Percentiles rank a stretch among this genome's conserved stretches.
These are phyloP conservation scores for Hygrocybe punicea DNA, from an alignment of 768 basidiomycete genomes.

Conservation along the genomic window DNA sequence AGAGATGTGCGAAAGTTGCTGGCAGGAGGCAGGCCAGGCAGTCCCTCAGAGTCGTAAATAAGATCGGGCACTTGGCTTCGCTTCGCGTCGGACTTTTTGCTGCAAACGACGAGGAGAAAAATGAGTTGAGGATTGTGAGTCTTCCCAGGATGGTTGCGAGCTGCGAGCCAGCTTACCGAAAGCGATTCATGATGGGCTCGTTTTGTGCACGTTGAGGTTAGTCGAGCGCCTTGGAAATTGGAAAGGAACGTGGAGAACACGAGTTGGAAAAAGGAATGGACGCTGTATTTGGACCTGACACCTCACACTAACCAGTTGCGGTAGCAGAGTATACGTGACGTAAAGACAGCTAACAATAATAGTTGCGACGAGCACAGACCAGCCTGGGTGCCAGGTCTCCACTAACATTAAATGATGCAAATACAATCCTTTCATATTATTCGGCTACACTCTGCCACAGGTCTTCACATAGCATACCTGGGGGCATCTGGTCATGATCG, in stretches of 20 bases:
- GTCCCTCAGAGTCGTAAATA: constrained; percentile 20
- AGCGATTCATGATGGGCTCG: constrained; percentile 72
- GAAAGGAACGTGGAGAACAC: constrained; percentile 74
- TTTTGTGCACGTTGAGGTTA: constrained; percentile 63
- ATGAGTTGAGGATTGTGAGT: constrained; percentile 13
- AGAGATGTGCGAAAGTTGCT: constrained; percentile 84
- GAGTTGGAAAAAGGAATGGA: constrained; percentile 40
- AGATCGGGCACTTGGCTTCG: constrained; percentile 41
- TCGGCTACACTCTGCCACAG: neutral
- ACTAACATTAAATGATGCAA: too few relatives aligned
- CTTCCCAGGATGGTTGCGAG: constrained; percentile 18
- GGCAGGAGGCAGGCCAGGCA: constrained; percentile 60
- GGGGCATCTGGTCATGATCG: neutral
- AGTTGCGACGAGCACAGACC: too few relatives aligned
- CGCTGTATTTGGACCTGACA: constrained; percentile 2
- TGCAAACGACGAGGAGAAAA: constrained; percentile 31
- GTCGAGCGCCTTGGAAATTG: constrained; percentile 24
- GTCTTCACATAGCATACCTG: constrained; percentile 27
- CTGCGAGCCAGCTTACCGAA: constrained; percentile 59
- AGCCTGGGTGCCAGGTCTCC: too few relatives aligned
- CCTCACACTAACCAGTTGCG: neutral
- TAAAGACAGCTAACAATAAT: neutral
- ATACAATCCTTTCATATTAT: neutral
- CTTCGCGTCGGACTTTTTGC: constrained; percentile 77
- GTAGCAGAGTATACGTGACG: neutral